Conservation (phyloP, 495 filamentous ascomycete species). For the Wilcoxina mikolae region DNA sequence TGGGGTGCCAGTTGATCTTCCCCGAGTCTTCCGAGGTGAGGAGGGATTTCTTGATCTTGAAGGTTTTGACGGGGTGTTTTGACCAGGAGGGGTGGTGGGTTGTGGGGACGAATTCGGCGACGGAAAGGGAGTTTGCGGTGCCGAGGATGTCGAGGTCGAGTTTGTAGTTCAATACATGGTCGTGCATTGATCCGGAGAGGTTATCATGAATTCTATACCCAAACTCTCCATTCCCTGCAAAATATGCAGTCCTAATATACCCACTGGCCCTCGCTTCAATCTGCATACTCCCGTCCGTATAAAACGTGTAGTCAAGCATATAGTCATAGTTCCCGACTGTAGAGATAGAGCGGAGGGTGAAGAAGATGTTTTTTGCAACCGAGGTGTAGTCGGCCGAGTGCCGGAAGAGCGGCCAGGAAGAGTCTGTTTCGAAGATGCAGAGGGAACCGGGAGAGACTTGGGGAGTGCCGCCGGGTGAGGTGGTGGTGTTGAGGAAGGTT, state of each 20-base stretch:
- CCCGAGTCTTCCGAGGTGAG: conserved; percentile 36
- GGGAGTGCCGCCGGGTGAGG: conserved; percentile 32
- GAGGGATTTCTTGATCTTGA: conserved; percentile 36
- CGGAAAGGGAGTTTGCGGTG: conserved; percentile 36
- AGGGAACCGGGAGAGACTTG: conserved; percentile 34
- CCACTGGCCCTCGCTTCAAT: conserved; percentile 43
- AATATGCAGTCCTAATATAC: conserved; percentile 43
- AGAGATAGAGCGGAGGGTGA: conserved; percentile 35
- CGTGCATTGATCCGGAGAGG: conserved; percentile 42
- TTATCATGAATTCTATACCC: conserved; percentile 43
- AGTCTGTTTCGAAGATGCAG: conserved; percentile 39
- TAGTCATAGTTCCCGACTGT: conserved; percentile 46
- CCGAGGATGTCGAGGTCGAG: conserved; percentile 42
- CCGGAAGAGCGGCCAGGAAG: too few species aligned
- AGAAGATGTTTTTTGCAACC: too few species aligned
- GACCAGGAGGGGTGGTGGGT: conserved; percentile 34
- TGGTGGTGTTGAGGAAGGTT: conserved; percentile 33
- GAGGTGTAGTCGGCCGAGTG: too few species aligned
- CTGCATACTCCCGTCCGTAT: conserved; percentile 42
- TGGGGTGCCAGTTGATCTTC: conserved; percentile 38
- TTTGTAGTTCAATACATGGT: conserved; percentile 47
- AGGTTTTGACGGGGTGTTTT: conserved; percentile 36
- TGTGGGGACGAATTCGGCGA: conserved; percentile 31
- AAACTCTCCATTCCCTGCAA: conserved; percentile 38
- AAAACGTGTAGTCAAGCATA: conserved; percentile 36